These are phyloP conservation scores for Acacia crassicarpa DNA, from an alignment of 306 rosid species.

Conservation along the genomic window DNA sequence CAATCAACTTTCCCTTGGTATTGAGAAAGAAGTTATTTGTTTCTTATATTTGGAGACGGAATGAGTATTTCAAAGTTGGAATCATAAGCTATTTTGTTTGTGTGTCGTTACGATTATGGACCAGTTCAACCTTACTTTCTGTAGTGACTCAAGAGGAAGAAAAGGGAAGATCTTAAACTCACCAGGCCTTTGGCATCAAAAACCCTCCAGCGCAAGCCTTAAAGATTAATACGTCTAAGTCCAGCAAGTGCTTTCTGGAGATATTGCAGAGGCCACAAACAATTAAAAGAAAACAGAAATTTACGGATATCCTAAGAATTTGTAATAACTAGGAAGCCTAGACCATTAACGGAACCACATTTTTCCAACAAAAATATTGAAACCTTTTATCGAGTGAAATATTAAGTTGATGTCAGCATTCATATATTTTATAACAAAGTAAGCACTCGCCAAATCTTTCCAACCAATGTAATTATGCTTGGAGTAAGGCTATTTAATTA, in stretches of 20 bases:
- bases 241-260: conserved; percentile 88
- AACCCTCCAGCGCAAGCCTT: conserved; percentile 87
- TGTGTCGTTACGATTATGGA: neutral
- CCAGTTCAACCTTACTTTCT: neutral
- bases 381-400: too few species aligned
- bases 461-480: neutral
- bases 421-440: neutral
- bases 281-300: neutral
- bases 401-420: neutral
- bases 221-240: conserved; percentile 78
- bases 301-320: neutral
- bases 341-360: neutral
- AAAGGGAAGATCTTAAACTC: conserved; percentile 1
- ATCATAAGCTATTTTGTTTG: neutral
- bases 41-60: neutral
- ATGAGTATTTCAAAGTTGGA: neutral
- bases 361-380: neutral
- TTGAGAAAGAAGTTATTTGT: neutral
- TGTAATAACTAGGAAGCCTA: neutral
- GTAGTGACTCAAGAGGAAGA: neutral
- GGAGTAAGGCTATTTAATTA: neutral
- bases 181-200: conserved; percentile 96
- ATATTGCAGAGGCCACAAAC: neutral
- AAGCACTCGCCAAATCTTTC: neutral
- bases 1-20: neutral